Conservation (phyloP, 805 yeast species). For the Candida nanaspora region DNA sequence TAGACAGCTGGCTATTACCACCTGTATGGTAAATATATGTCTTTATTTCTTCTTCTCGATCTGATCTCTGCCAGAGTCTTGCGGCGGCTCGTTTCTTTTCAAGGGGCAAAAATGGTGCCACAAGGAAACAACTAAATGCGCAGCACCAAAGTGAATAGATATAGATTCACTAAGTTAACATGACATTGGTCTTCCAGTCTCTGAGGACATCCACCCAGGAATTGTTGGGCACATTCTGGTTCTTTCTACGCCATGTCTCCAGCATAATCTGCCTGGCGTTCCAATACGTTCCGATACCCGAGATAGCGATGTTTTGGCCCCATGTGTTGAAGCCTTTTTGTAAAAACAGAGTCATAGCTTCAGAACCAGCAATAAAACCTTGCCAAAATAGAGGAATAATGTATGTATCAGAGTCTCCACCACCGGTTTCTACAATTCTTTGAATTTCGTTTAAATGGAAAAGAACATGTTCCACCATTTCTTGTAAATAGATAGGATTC, state of each 20-base stretch:
- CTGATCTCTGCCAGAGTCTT: too few species aligned
- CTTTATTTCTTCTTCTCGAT: too few species aligned
- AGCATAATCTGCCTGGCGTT: constrained; percentile 79
- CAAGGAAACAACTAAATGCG: too few species aligned
- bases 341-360: constrained; percentile 48
- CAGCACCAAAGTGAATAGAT: too few species aligned
- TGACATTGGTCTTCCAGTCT: constrained; percentile 82
- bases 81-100: too few species aligned
- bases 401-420: constrained; percentile 40
- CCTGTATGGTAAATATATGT: too few species aligned
- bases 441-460: constrained; percentile 59
- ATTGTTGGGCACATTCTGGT: constrained; percentile 48
- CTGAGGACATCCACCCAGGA: constrained; percentile 74
- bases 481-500: constrained; percentile 51
- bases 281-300: constrained; percentile 76
- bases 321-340: constrained; percentile 67
- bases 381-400: constrained; percentile 82
- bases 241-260: constrained; percentile 78
- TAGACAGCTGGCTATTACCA: too few species aligned
- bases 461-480: constrained; percentile 52
- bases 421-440: constrained; percentile 35
- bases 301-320: constrained; percentile 55
- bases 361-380: constrained; percentile 84
- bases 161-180: constrained; percentile 40
- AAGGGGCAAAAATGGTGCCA: too few species aligned